Conservation (phyloP, 169 alveolate genomes). For the Plasmodium billcollinsi region DNA sequence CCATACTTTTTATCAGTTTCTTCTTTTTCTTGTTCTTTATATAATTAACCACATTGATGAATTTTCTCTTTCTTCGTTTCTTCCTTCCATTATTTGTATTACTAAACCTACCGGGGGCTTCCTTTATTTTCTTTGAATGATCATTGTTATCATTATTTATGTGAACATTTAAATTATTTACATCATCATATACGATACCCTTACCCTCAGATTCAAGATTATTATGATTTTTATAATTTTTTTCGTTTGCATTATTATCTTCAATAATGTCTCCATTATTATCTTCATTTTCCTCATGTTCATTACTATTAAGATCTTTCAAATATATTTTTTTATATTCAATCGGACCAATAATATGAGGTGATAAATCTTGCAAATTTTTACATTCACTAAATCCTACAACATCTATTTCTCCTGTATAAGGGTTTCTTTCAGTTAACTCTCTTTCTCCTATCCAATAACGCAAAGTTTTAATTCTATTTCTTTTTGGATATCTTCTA, state of each 20-base stretch:
- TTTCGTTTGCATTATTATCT: slow-evolving; percentile 2
- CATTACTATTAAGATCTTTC: slow-evolving; percentile 10
- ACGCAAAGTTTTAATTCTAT: slow-evolving; percentile 53
- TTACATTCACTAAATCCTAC: slow-evolving; percentile 65
- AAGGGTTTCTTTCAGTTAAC: slow-evolving; percentile 45
- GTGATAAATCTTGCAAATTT: slow-evolving; percentile 44
- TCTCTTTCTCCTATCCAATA: slow-evolving; percentile 76
- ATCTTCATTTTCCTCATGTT: neutral
- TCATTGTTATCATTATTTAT: neutral
- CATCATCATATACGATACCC: neutral
- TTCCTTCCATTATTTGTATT: neutral
- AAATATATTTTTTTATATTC: slow-evolving; percentile 35
- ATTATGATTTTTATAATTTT: neutral
- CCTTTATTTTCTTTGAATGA: neutral
- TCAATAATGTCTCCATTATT: neutral
- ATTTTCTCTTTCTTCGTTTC: slow-evolving; percentile 37
- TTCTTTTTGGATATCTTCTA: slow-evolving; percentile 60
- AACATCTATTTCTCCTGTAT: slow-evolving; percentile 73
- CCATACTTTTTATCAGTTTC: slow-evolving; percentile 21
- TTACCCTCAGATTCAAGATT: neutral
- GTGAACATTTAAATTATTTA: neutral
- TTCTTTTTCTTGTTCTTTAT: slow-evolving; percentile 55
- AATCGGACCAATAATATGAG: slow-evolving; percentile 66
- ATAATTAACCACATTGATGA: slow-evolving; percentile 55
- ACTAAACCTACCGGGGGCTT: neutral